Evolutionary conservation across 768 basidiomycete genomes (phyloP), one percentile per base, ranked within the genome.

Genomic region (Podaxis sp.): DNA sequence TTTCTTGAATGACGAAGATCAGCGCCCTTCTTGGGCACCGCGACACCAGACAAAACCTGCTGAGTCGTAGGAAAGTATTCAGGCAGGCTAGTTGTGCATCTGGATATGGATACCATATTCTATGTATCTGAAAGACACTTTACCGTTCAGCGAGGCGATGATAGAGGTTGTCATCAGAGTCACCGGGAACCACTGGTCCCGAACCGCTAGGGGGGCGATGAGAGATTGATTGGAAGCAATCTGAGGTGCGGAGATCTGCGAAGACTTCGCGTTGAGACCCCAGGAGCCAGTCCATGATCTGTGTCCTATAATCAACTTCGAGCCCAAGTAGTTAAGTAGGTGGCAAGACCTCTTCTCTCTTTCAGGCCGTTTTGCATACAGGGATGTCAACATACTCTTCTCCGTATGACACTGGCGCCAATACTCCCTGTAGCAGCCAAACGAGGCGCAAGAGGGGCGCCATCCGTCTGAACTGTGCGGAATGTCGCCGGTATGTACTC

Each of bases 381-480:
- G 41, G 9, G 6, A 43, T 43, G 41, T n/a, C 41, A 15, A 15
- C 41, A 5, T 43, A 43, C n/a, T 13, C 41, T 43, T 43, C 41
- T 43, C 41, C 41, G 41, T 43, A 43, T 43, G 15, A 43, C 5
- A 2, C n/a, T n/a, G 15, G 41, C 4, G 3, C 25, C 15, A 27
- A 37, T 2, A 12, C 24, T 38, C 60, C 54, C 5, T 65, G 75
- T 2, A 74, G 70, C 63, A 74, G 78, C 1, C 64, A 76, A 1
- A 87, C 85, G 75, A 87, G 85, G 69, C 79, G 85, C 33, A 77
- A 85, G 71, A 87, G 86, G 65, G 89, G 89, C 29, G 89, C 90
- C 2, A 89, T 87, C 4, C 82, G 90, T 50, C 79, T 91, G 54
- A 90, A 88, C 8, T 92, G 90, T 69, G 90, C 90, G 19, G 90